phyloP scores from a whole-genome alignment of 2,329 filamentous ascomycete species.

The Tolypocladium amazonense region DNA sequence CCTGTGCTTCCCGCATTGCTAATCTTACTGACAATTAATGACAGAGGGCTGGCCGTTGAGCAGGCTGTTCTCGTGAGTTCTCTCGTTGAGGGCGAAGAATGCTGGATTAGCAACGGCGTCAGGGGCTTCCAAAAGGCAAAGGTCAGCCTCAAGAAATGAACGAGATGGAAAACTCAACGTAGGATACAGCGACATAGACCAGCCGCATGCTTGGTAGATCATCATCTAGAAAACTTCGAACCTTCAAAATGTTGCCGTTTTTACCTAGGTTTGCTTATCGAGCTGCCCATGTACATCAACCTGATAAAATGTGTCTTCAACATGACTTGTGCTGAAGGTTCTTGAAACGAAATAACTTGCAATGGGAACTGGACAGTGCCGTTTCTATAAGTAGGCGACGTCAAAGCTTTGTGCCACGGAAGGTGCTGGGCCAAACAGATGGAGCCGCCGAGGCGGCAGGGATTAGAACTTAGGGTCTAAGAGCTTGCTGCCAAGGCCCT shows the following conservation, averaged over 20 bases:
- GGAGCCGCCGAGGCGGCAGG: no score
- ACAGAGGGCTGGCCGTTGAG: slow-evolving; percentile 52
- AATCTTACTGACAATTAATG: background rate
- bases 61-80: slow-evolving; percentile 47
- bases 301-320: no score
- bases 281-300: no score
- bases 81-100: slow-evolving; percentile 61
- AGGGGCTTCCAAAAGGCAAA: slow-evolving; percentile 58
- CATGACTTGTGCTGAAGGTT: no score
- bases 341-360: no score
- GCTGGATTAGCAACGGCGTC: slow-evolving; percentile 85
- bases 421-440: background rate
- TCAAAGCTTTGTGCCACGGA: background rate
- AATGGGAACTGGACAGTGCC: no score
- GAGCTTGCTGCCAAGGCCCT: background rate
- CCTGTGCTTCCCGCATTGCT: background rate
- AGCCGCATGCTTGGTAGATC: background rate
- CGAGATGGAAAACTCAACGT: background rate
- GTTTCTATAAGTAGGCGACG: background rate
- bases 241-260: accelerated
- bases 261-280: no score
- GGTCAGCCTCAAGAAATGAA: slow-evolving; percentile 16
- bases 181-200: background rate
- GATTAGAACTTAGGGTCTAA: no score
- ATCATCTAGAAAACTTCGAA: background rate